Conservation (phyloP, 257 asterid genomes). For the Nicotiana tomentosiformis region DNA sequence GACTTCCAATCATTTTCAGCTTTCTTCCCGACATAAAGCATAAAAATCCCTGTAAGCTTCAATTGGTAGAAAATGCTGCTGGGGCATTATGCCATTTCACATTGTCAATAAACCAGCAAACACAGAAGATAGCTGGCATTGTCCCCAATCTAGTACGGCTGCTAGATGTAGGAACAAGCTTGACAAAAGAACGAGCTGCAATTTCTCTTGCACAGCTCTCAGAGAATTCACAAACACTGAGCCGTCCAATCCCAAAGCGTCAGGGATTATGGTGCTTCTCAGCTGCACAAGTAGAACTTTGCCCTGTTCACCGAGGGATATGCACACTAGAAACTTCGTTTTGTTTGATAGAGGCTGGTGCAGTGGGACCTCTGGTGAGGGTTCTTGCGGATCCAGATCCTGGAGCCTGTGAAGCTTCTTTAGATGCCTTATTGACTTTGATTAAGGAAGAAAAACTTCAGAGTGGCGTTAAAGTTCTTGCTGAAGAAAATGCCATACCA, state of each 20-base stretch:
- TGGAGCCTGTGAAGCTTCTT: conserved; percentile 49
- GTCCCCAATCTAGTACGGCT: conserved; percentile 39
- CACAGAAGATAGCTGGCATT: conserved; percentile 44
- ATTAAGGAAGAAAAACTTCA: conserved; percentile 38
- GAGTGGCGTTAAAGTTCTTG: conserved; percentile 50
- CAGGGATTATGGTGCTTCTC: conserved; percentile 51
- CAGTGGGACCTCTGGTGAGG: conserved; percentile 40
- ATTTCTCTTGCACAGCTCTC: conserved; percentile 51
- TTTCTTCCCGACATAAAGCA: conserved; percentile 23
- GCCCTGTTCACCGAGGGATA: conserved; percentile 51
- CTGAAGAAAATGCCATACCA: conserved; percentile 42
- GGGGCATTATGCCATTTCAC: conserved; percentile 58
- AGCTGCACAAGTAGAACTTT: conserved; percentile 30
- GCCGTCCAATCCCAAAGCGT: conserved; percentile 34
- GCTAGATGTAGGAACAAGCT: conserved; percentile 39
- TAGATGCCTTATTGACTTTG: conserved; percentile 63
- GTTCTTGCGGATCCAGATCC: conserved; percentile 40
- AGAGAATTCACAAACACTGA: conserved; percentile 33
- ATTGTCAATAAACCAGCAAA: conserved; percentile 18
- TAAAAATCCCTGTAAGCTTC: conserved; percentile 19
- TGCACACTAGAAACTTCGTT: conserved; percentile 46
- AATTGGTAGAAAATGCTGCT: conserved; percentile 38
- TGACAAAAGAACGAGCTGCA: conserved; percentile 36
- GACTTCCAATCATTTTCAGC: conserved; percentile 23
- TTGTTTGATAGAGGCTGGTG: conserved; percentile 51